A percentile compares a stretch with the other conserved stretches of the same genome.
Conservation (phyloP, 768 basidiomycete species). For the Mycena rebaudengoi region DNA sequence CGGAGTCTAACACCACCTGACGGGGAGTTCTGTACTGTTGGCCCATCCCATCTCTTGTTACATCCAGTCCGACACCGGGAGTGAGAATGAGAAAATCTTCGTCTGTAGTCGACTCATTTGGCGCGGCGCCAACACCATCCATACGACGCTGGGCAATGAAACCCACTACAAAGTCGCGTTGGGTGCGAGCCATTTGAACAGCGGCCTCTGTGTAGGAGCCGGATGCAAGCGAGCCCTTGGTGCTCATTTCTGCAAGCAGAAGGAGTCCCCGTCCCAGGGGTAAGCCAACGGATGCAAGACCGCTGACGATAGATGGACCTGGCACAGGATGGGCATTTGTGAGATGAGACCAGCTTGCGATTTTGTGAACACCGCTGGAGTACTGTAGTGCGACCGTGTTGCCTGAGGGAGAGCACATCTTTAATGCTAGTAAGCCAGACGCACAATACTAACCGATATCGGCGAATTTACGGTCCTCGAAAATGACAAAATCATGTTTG, state of each 20-base stretch:
- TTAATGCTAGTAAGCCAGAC: conserved; percentile 1
- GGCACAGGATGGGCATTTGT: conserved; percentile 97
- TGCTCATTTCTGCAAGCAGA: conserved; percentile 96
- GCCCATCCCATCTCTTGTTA: conserved; percentile 85
- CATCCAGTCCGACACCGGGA: conserved; percentile 90
- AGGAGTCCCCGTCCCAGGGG: conserved; percentile 88
- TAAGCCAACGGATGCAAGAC: conserved; percentile 85
- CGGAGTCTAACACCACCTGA: conserved; percentile 80
- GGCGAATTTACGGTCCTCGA: conserved; percentile 98
- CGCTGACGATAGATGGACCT: conserved; percentile 94
- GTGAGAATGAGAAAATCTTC: conserved; percentile 93
- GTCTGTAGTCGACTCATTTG: conserved; percentile 42
- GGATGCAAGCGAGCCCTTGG: conserved; percentile 83
- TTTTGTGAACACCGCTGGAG: conserved; percentile 90
- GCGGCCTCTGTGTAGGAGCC: conserved; percentile 87
- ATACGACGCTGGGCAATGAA: conserved; percentile 93
- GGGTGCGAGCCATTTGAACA: conserved; percentile 85
- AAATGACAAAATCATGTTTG: conserved; percentile 93
- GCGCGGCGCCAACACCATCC: conserved; percentile 64
- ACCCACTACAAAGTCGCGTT: conserved; percentile 91
- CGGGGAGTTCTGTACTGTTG: conserved; percentile 95
- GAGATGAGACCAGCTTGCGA: conserved; percentile 95
- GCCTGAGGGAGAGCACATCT: conserved; percentile 59
- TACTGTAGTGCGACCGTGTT: conserved; percentile 98
- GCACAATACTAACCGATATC: conserved; percentile 80